A percentile compares a stretch with the other conserved stretches of the same genome.
Conservation (phyloP, 371 early-diverging fungal species). For the Actinomucor elegans region DNA sequence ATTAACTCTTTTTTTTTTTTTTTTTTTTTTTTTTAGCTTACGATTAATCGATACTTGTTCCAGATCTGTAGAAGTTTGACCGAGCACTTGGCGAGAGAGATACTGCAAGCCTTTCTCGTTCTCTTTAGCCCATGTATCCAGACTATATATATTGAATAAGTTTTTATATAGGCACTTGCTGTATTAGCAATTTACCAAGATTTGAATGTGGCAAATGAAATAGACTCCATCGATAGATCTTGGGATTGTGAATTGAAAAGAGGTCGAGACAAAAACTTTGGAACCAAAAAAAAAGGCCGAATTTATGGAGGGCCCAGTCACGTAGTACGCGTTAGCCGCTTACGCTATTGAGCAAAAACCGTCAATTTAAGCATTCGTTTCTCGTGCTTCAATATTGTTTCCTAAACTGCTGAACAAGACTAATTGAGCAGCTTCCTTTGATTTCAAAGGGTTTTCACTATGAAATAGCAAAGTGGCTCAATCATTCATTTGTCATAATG, state of each 20-base stretch:
- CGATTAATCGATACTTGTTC: constrained; percentile 7
- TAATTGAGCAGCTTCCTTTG: too few relatives aligned
- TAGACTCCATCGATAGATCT: background rate
- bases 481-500: too few relatives aligned
- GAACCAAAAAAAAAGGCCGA: background rate
- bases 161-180: background rate
- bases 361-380: too few relatives aligned
- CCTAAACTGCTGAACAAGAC: too few relatives aligned
- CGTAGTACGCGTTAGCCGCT: too few relatives aligned
- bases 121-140: constrained; percentile 20
- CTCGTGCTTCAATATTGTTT: too few relatives aligned
- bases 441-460: too few relatives aligned
- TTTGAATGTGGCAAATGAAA: constrained; percentile 4
- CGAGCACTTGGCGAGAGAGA: constrained; percentile 8
- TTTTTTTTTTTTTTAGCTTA: constrained; percentile 5
- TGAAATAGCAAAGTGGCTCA: too few relatives aligned
- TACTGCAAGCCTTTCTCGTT: constrained; percentile 24
- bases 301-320: too few relatives aligned
- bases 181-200: background rate
- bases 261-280: background rate
- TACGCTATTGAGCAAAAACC: too few relatives aligned
- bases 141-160: background rate
- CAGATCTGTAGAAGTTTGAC: constrained; percentile 14
- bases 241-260: background rate
- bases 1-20: background rate